Evolutionary conservation across 2,329 filamentous ascomycete genomes (phyloP), one percentile per base, ranked within the genome.

Genomic region (Penicillium decumbens): DNA sequence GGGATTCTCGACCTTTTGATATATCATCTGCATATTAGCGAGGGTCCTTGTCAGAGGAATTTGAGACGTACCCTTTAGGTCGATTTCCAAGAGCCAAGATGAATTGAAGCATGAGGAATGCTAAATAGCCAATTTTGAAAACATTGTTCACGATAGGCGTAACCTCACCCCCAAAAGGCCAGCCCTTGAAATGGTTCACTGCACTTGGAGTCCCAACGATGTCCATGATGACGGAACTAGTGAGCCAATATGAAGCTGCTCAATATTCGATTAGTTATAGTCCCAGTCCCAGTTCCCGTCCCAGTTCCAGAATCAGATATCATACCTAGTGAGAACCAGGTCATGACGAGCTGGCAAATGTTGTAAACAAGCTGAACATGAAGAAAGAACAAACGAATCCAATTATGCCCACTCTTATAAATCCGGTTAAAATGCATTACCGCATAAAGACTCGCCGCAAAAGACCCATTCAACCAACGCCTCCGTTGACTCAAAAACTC

Each of bases 401-500:
- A 79, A 79, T 95, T 95, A 79, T 97, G 92, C 38, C 91, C 90
- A 66, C 85, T 90, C 78, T 92, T 92, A 81, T 96, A 96, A 84
- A 96, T 93, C 60, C 91, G 87, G 35, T 88, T 87, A 67, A 96
- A 97, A 72, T 97, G 92, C 86, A 96, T 95, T 56, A 95, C 80
- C 20, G 92, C 87, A 77, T 97, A 97, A 68, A 96, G 83, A 68
- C 87, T 88, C 71, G 92, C 92, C 49, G 92, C 92, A 68, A 97
- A 96, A 1, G 92, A 96, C 78, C 92, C 92, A 80, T 97, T 97
- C 57, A 96, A 78, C 92, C 92, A 97, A 77, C 92, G 85, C 78
- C 92, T 85, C 78, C 92, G 88, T 75, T 97, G 92, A 60, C 87
- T 85, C 75, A 97, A 95, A 74, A 96, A 96, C 70, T 97, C 92